Conservation (phyloP, 2,329 filamentous ascomycete genomes). For the Diaporthe sp. region DNA sequence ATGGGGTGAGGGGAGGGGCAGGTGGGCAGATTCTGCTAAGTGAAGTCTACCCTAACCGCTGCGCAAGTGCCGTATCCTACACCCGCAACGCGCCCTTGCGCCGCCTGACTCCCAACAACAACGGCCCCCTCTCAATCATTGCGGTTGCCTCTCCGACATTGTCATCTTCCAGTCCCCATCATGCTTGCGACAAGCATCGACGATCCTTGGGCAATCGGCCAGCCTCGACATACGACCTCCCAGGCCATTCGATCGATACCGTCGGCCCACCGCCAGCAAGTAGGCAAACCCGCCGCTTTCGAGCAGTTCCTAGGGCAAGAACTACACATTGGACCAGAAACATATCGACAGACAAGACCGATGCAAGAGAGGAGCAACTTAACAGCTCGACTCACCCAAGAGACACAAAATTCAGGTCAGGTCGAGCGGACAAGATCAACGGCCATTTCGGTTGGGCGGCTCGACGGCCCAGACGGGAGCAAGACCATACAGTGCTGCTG, state of each 20-base stretch:
- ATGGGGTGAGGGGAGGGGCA: neutral
- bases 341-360: neutral
- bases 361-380: neutral
- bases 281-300: neutral
- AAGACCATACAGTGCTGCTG: neutral
- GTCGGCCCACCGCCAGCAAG: neutral
- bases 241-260: too few relatives aligned
- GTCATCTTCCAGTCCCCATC: too few relatives aligned
- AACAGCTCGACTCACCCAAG: neutral
- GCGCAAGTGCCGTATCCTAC: neutral
- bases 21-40: neutral
- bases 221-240: neutral
- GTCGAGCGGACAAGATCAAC: neutral
- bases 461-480: slow-evolving; percentile 29
- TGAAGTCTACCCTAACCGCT: neutral
- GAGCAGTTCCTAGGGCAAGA: neutral
- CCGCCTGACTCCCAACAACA: neutral
- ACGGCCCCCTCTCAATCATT: neutral
- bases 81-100: neutral
- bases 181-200: neutral
- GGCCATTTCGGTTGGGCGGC: slow-evolving; percentile 13
- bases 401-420: neutral
- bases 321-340: neutral
- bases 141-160: neutral
- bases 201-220: neutral